Percentiles rank a stretch among this genome's conserved stretches.
phyloP scores from a whole-genome alignment of 306 rosid genomes.

The Aeschynomene evenia region DNA sequence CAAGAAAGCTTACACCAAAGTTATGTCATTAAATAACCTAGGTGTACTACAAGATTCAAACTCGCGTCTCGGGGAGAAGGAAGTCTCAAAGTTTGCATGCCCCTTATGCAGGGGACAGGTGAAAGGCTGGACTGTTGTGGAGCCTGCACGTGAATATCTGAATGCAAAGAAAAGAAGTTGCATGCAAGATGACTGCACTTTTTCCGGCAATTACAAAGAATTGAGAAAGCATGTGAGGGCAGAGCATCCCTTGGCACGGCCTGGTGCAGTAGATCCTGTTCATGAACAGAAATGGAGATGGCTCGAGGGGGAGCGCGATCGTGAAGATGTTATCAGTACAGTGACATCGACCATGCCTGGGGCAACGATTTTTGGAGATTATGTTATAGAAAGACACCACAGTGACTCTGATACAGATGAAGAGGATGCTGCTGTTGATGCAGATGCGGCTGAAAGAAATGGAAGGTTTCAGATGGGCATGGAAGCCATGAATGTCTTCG shows the following conservation, averaged over 20 bases:
- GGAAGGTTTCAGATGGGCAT: slow-evolving; percentile 69
- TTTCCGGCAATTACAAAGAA: slow-evolving; percentile 85
- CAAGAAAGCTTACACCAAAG: slow-evolving; percentile 70
- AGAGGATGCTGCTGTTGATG: slow-evolving; percentile 55
- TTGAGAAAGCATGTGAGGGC: slow-evolving; percentile 73
- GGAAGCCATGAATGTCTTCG: slow-evolving; percentile 85
- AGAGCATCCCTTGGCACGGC: slow-evolving; percentile 87
- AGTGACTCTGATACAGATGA: slow-evolving; percentile 57
- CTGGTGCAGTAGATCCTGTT: slow-evolving; percentile 80
- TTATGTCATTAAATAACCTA: slow-evolving; percentile 43
- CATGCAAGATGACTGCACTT: slow-evolving; percentile 86
- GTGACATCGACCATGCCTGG: slow-evolving; percentile 88
- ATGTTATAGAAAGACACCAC: slow-evolving; percentile 77
- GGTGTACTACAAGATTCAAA: slow-evolving; percentile 38
- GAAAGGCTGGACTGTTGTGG: slow-evolving; percentile 99
- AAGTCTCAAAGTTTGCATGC: slow-evolving; percentile 61
- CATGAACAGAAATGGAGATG: slow-evolving; percentile 94
- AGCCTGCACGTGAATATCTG: slow-evolving; percentile 76
- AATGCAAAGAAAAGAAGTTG: slow-evolving; percentile 86
- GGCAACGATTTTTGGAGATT: slow-evolving; percentile 90
- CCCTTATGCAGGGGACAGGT: slow-evolving; percentile 86
- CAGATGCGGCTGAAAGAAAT: slow-evolving; percentile 40
- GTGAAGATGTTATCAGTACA: slow-evolving; percentile 95
- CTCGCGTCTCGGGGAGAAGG: slow-evolving; percentile 42
- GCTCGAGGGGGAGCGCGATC: slow-evolving; percentile 89